phyloP scores from a whole-genome alignment of 164 flowering plant genomes.

The Euptelea pleiosperma region DNA sequence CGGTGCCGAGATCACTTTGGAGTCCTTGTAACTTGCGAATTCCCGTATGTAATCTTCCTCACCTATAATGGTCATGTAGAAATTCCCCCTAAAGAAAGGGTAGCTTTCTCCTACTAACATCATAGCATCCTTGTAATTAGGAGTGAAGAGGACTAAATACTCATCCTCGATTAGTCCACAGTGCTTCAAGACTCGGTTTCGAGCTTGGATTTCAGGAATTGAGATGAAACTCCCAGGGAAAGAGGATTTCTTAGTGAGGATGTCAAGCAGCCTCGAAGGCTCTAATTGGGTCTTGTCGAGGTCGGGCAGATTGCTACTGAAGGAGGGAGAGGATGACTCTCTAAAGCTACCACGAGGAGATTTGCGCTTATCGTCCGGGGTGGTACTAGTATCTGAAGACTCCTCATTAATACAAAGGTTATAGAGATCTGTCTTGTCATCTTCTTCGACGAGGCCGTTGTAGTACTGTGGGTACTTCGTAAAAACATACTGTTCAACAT shows the following conservation, averaged over 20 bases:
- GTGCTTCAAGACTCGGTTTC: constrained; percentile 54
- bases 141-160: constrained; percentile 60
- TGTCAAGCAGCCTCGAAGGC: constrained; percentile 64
- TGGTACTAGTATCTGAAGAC: constrained; percentile 32
- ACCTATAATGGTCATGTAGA: constrained; percentile 25
- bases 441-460: constrained; percentile 54
- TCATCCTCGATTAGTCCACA: constrained; percentile 65
- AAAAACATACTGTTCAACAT: constrained; percentile 68
- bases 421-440: constrained; percentile 43
- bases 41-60: constrained; percentile 47
- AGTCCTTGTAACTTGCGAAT: constrained; percentile 48
- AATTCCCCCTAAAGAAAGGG: constrained; percentile 49
- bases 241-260: constrained; percentile 59
- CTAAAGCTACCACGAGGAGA: constrained; percentile 45
- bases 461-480: constrained; percentile 76
- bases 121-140: constrained; percentile 58
- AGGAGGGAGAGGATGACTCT: constrained; percentile 39
- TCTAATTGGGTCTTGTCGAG: constrained; percentile 54
- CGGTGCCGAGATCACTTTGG: constrained; percentile 55
- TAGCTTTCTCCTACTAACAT: constrained; percentile 78
- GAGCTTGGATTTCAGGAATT: constrained; percentile 70
- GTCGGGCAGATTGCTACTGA: constrained; percentile 45
- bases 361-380: constrained; percentile 44
- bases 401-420: constrained; percentile 43
- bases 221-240: constrained; percentile 68